phyloP scores from a whole-genome alignment of 768 basidiomycete genomes.

The Mycena alexandri region DNA sequence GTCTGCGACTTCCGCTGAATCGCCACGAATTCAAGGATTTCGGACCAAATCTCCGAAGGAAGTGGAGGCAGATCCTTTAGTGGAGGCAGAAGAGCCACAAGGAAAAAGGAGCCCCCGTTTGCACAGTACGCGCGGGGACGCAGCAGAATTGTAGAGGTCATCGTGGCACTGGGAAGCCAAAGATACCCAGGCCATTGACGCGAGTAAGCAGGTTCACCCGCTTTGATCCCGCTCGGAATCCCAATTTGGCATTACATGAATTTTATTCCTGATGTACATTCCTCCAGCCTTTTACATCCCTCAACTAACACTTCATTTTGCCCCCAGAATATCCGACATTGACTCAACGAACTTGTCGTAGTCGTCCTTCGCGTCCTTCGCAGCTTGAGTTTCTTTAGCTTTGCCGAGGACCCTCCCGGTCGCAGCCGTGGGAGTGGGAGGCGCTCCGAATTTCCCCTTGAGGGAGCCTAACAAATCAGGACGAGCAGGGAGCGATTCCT shows the following conservation, averaged over 20 bases:
- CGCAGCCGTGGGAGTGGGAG: constrained; percentile 41
- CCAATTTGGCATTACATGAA: no score
- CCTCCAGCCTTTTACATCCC: no score
- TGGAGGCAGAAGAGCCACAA: constrained; percentile 77
- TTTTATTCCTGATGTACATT: background rate
- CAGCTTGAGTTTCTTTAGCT: constrained; percentile 39
- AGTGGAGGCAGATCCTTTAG: constrained; percentile 65
- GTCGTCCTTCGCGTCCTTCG: constrained; percentile 64
- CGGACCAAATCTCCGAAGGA: constrained; percentile 79
- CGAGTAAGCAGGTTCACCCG: background rate
- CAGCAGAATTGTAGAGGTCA: constrained; percentile 60
- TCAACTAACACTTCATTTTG: constrained; percentile 34
- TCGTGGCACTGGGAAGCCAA: constrained; percentile 14
- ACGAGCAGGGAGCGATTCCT: constrained; percentile 56
- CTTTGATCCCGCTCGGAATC: constrained; percentile 7
- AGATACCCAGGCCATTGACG: no score
- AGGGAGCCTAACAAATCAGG: constrained; percentile 77
- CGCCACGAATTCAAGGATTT: constrained; percentile 62
- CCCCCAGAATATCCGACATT: constrained; percentile 73
- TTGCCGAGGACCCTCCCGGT: constrained; percentile 31
- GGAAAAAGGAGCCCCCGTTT: constrained; percentile 68
- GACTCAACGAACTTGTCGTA: constrained; percentile 85
- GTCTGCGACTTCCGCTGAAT: constrained; percentile 32
- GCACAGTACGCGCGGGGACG: constrained; percentile 76
- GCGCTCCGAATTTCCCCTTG: constrained; percentile 69